Base-by-base conservation (phyloP, 805 yeast genomes). In the Aciculoconidium aculeatum region DNA sequence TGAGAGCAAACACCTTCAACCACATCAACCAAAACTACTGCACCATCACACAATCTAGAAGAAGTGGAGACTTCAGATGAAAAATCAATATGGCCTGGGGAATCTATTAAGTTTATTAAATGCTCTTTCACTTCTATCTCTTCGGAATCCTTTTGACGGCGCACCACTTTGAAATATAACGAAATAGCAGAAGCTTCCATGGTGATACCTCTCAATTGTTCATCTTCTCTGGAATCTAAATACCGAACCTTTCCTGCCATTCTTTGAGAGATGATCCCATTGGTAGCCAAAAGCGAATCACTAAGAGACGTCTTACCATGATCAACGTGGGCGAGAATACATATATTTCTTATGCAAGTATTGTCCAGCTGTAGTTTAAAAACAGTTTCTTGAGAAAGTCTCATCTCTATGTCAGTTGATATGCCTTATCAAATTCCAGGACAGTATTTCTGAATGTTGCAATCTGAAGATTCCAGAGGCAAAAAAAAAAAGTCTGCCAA, bases 81-180 rank as follows among this genome's bases (percentile, higher is more conserved):
- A 53, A 92, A 92, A 58, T 92, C 99, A 36, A 92, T 86, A 47
- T 92, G 99, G n/a, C 99, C 99, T 0, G 99, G 99, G 0, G 97
- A 90, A 56, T 92, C 99, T 34, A 92, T 90, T 45, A 92, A 69
- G 50, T 92, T 92, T 49, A 92, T 80, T 32, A 92, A 61, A 55
- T 84, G 83, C 48, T 92, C 96, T 23, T 74, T 75, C 21, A 80
- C 71, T 15, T 54, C 57, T 16, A 27, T 32, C 6, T 39, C 45
- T 0, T 49, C 56, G 5, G 42, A 18, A 12, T 37, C 42, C 30
- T 57, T 52, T 4, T 23, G 25, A 11, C 47, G 38, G 34, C 65
- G 53, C 37, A 79, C 58, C 3, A 86, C 77, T 47, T 80, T 76
- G 58, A 90, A 92, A 49, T 82, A 88, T n/a, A 92, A 61, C 0